These are phyloP conservation scores for Kwoniella pini DNA, from an alignment of 768 basidiomycete species.

Conservation along the genomic window DNA sequence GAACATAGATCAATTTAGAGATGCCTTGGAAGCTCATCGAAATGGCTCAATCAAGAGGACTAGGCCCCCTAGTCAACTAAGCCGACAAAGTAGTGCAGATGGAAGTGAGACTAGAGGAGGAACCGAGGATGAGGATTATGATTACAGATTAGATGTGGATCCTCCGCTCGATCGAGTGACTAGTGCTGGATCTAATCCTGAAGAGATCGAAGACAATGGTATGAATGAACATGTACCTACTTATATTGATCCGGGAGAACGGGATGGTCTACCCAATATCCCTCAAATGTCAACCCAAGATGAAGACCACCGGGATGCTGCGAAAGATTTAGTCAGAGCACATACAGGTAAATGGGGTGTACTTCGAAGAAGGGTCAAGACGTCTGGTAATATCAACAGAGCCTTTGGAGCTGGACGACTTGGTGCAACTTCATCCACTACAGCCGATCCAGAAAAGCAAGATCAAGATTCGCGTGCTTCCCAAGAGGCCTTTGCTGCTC, in stretches of 20 bases:
- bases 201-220: constrained; percentile 28
- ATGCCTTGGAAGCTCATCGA: constrained; percentile 38
- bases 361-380: constrained; percentile 39
- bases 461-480: constrained; percentile 13
- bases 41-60: constrained; percentile 3
- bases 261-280: constrained; percentile 64
- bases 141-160: constrained; percentile 51
- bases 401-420: constrained; percentile 22
- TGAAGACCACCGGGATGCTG: constrained; percentile 26
- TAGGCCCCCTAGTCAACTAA: constrained; percentile 24
- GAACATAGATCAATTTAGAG: constrained; percentile 41
- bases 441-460: constrained; percentile 22
- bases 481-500: constrained; percentile 41
- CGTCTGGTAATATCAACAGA: constrained; percentile 29
- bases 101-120: constrained; percentile 13
- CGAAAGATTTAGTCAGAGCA: constrained; percentile 51
- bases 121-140: constrained; percentile 50
- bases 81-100: constrained; percentile 19
- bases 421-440: background rate
- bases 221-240: constrained; percentile 35
- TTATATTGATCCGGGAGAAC: constrained; percentile 67
- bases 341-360: constrained; percentile 54
- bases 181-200: constrained; percentile 14
- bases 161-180: constrained; percentile 26
- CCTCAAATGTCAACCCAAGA: constrained; percentile 35